These are phyloP conservation scores for Colletotrichum limetticola DNA, from an alignment of 2,329 filamentous ascomycete genomes.

Conservation along the genomic window DNA sequence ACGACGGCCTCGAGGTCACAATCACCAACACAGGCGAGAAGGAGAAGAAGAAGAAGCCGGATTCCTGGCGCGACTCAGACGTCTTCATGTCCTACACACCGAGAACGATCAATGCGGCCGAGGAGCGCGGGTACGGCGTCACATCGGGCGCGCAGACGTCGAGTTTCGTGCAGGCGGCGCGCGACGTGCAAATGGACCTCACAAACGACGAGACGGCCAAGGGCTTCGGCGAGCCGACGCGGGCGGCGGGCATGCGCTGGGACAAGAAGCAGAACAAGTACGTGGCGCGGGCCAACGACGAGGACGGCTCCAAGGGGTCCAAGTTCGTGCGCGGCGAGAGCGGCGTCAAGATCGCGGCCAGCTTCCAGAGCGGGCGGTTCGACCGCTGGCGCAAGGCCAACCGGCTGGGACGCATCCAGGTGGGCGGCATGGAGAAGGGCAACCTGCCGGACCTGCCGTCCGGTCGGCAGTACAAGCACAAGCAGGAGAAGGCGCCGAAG, in stretches of 20 bases:
- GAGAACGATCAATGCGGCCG: constrained; percentile 80
- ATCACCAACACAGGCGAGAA: constrained; percentile 69
- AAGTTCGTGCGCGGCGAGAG: constrained; percentile 88
- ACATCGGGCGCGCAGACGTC: constrained; percentile 80
- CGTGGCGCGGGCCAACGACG: constrained; percentile 90
- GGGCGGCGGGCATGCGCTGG: constrained; percentile 83
- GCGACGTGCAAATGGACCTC: constrained; percentile 90
- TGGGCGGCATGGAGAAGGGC: constrained; percentile 81
- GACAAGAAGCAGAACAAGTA: constrained; percentile 98
- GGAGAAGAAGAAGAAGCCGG: constrained; percentile 51
- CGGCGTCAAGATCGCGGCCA: constrained; percentile 94
- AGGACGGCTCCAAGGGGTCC: constrained; percentile 82
- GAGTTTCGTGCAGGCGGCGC: constrained; percentile 90
- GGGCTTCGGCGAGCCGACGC: constrained; percentile 80
- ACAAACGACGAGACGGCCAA: constrained; percentile 86
- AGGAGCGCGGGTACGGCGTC: constrained; percentile 94
- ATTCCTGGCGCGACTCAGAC: constrained; percentile 72
- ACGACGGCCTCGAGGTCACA: constrained; percentile 77
- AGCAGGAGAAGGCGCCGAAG: constrained; percentile 88
- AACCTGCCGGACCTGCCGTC: constrained; percentile 42
- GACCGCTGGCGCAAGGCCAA: constrained; percentile 92
- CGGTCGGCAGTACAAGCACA: constrained; percentile 79
- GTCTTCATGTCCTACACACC: constrained; percentile 98
- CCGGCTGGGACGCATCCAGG: constrained; percentile 79
- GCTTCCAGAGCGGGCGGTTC: constrained; percentile 92